Base-by-base conservation (phyloP, 129 eudicot genomes). In the Rutidosis leptorrhynchoides region DNA sequence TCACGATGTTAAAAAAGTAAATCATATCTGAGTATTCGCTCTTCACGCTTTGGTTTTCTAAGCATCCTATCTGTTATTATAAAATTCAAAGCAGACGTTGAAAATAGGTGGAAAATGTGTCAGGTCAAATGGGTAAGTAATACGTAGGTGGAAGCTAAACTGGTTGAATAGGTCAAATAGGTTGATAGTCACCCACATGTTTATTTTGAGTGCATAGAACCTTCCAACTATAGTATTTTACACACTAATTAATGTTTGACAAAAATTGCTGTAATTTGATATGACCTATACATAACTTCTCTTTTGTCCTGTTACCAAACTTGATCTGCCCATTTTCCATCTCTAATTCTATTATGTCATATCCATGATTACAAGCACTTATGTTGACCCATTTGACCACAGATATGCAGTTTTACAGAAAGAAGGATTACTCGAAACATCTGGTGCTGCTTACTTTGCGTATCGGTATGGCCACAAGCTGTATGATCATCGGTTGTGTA, bases 401-500 rank as follows among this genome's bases (percentile, higher is more conserved):
- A 37, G 42, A 69, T 62, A 22, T 78, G 85, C 84, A 92, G 96
- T 70, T 76, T 92, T 30, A 71, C 81, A 63, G 89, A 84, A n/a
- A 58, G 76, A 78, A 35, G 95, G 85, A 65, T 52, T 79, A 32
- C 82, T 93, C 52, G 90, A 74, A 53, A 65, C 84, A 66, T 78
- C 84, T 64, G 96, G 99, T 75, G 93, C 86, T 45, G 73, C 70
- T 23, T 89, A 75, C 90, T 93, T 22, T 93, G 89, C 68, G 53
- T 84, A 28, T 93, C 99, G 25, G 95, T 96, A 1, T 82, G 95
- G 84, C 86, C 89, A n/a, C n/a, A n/a, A 19, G 88, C 99, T 64
- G 68, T 89, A 61, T 93, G 99, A 95, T 93, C 99, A 58, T 64
- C 89, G 74, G 76, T 80, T 56, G 99, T 89, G 74, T 93, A 93